A percentile compares a stretch with the other conserved stretches of the same genome.
phyloP scores from a whole-genome alignment of 495 filamentous ascomycete genomes.

The Penicillium turbatum region DNA sequence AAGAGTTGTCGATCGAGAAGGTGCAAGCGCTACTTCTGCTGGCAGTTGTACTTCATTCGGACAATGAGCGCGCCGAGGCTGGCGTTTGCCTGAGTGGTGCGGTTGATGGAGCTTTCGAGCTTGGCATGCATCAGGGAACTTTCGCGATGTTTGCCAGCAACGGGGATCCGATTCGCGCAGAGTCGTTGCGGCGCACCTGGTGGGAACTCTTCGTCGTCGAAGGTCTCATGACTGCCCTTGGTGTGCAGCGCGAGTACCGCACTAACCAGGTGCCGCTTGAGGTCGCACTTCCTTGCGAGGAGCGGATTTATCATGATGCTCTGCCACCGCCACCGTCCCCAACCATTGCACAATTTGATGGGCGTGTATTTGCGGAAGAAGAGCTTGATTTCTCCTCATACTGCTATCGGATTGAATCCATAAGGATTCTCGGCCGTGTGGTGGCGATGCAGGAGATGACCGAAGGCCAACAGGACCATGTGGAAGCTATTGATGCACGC shows the following conservation, averaged over 20 bases:
- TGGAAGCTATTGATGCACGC: slow-evolving; percentile 62
- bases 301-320: slow-evolving; percentile 45
- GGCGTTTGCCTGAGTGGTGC: slow-evolving; percentile 62
- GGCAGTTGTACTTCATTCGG: slow-evolving; percentile 72
- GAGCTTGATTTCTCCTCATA: slow-evolving; percentile 47
- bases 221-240: slow-evolving; percentile 48
- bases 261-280: slow-evolving; percentile 35
- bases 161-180: slow-evolving; percentile 56
- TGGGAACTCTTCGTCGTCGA: slow-evolving; percentile 87
- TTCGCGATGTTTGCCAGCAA: slow-evolving; percentile 46
- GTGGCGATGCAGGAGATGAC: slow-evolving; percentile 46
- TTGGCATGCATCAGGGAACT: slow-evolving; percentile 63
- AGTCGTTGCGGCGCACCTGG: slow-evolving; percentile 83
- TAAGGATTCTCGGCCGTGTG: slow-evolving; percentile 70
- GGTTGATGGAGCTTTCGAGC: slow-evolving; percentile 65
- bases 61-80: slow-evolving; percentile 62
- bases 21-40: slow-evolving; percentile 76
- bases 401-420: slow-evolving; percentile 54
- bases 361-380: slow-evolving; percentile 43
- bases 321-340: slow-evolving; percentile 34
- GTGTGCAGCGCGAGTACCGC: slow-evolving; percentile 34
- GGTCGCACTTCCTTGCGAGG: slow-evolving; percentile 43
- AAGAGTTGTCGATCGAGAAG: slow-evolving; percentile 36
- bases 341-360: slow-evolving; percentile 44
- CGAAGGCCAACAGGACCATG: slow-evolving; percentile 41